phyloP scores from a whole-genome alignment of 495 filamentous ascomycete species.

The Rhypophila decipiens region DNA sequence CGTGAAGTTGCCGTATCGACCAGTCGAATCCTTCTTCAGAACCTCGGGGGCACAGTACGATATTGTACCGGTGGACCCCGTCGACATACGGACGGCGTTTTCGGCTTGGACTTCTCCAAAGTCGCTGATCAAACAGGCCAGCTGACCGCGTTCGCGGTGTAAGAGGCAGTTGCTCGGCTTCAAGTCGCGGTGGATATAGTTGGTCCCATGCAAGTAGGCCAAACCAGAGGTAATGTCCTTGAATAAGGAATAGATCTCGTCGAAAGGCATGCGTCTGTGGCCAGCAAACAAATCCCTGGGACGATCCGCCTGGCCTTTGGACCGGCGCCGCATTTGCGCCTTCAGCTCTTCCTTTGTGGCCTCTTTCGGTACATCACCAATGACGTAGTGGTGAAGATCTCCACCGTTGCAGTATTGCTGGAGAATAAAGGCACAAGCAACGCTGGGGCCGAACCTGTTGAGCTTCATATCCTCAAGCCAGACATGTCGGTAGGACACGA shows the following conservation, averaged over 20 bases:
- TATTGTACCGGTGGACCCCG: slow-evolving; percentile 90
- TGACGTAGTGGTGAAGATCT: slow-evolving; percentile 81
- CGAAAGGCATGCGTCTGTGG: slow-evolving; percentile 64
- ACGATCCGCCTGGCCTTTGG: slow-evolving; percentile 48
- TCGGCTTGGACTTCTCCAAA: slow-evolving; percentile 92
- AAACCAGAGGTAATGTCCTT: slow-evolving; percentile 90
- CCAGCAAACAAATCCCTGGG: slow-evolving; percentile 38
- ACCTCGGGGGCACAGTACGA: slow-evolving; percentile 98
- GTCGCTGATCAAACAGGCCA: slow-evolving; percentile 85
- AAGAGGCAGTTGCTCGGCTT: slow-evolving; percentile 97
- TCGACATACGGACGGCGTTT: slow-evolving; percentile 72
- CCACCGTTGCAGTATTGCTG: slow-evolving; percentile 96
- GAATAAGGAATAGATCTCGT: slow-evolving; percentile 96
- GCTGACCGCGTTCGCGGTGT: slow-evolving; percentile 60
- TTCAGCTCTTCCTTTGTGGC: slow-evolving; percentile 77
- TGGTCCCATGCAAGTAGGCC: slow-evolving; percentile 83
- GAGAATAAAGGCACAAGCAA: slow-evolving; percentile 92
- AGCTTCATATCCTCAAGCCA: slow-evolving; percentile 90
- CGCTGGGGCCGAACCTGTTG: slow-evolving; percentile 79
- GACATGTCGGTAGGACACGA: slow-evolving; percentile 95
- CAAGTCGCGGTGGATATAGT: slow-evolving; percentile 92
- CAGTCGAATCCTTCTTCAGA: slow-evolving; percentile 60
- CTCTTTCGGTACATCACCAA: slow-evolving; percentile 54
- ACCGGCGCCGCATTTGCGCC: slow-evolving; percentile 72
- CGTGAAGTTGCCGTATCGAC: slow-evolving; percentile 82